Percentiles rank a stretch among this genome's conserved stretches.
Evolutionary conservation across 23 red algal genomes (phyloP).

Genomic region (Rhodosorus marinus): DNA sequence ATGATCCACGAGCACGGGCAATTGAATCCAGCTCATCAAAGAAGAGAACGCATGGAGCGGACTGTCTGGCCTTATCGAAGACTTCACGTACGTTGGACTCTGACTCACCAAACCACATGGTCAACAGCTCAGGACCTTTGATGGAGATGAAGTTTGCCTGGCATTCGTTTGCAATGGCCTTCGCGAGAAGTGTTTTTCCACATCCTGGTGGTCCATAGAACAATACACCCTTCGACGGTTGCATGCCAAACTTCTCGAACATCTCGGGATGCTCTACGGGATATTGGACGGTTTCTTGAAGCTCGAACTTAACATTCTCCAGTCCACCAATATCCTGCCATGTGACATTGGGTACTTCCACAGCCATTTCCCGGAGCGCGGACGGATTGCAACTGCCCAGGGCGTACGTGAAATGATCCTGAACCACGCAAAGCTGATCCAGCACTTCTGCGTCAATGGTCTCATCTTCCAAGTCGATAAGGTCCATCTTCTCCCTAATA

Average conservation of each 20-base stretch:
- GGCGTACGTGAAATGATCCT: constrained; percentile 96
- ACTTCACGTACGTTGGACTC: constrained; percentile 90
- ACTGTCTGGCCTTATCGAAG: constrained; percentile 97
- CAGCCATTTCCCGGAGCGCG: constrained; percentile 85
- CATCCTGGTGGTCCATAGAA: constrained; percentile 95
- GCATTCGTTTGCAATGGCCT: constrained; percentile 99
- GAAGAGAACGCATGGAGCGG: constrained; percentile 98
- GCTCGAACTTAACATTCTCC: constrained; percentile 85
- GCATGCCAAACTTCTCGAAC: constrained; percentile 97
- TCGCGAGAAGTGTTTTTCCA: constrained; percentile 94
- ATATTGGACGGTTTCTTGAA: constrained; percentile 98
- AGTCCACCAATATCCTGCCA: constrained; percentile 99
- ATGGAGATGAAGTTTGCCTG: constrained; percentile 99
- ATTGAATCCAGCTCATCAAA: constrained; percentile 99
- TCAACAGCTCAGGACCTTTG: constrained; percentile 94
- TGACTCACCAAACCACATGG: constrained; percentile 99
- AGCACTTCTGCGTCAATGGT: constrained; percentile 94
- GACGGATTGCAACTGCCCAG: constrained; percentile 83
- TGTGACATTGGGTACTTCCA: constrained; percentile 96
- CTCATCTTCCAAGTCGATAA: constrained; percentile 97
- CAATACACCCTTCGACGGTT: constrained; percentile 75
- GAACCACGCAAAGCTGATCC: constrained; percentile 80
- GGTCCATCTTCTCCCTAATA: constrained; percentile 99
- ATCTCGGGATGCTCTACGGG: constrained; percentile 94
- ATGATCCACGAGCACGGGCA: constrained; percentile 79